These are phyloP conservation scores for Rhizopus delemar DNA, from an alignment of 371 early-diverging fungal genomes.

Conservation along the genomic window DNA sequence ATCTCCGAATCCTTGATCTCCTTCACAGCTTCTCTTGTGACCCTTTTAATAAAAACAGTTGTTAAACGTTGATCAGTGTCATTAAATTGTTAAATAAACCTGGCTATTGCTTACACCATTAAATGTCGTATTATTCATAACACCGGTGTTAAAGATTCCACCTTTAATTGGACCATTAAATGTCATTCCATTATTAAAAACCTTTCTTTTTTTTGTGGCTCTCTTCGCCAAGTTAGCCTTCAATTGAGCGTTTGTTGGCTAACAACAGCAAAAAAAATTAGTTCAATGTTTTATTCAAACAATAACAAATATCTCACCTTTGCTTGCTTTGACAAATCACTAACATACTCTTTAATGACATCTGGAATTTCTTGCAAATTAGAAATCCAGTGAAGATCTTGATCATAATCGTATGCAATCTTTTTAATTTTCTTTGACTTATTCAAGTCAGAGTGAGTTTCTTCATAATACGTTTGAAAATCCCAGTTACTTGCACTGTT, in stretches of 20 bases:
- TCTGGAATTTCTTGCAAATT: slow-evolving; percentile 6
- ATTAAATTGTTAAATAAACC: slow-evolving; percentile 4
- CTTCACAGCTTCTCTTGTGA: slow-evolving; percentile 5
- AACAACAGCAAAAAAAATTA: slow-evolving; percentile 2
- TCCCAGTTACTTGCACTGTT: slow-evolving; percentile 6
- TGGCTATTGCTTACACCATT: slow-evolving; percentile 4
- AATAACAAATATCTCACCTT: slow-evolving; percentile 1
- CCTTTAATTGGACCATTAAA: slow-evolving; percentile 2
- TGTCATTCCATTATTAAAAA: slow-evolving; percentile 4
- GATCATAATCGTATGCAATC: slow-evolving; percentile 7
- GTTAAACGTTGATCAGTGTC: slow-evolving; percentile 2
- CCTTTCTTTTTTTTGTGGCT: slow-evolving; percentile 6
- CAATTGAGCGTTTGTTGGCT: slow-evolving; percentile 6
- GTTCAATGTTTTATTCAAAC: slow-evolving; percentile 4
- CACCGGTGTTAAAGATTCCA: slow-evolving; percentile 1
- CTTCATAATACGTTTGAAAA: slow-evolving; percentile 8
- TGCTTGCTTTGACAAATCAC: slow-evolving; percentile 2
- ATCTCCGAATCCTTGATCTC: slow-evolving; percentile 3
- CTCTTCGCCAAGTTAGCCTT: slow-evolving; percentile 3
- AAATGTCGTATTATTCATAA: slow-evolving; percentile 1
- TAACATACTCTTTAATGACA: neutral
- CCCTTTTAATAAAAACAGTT: slow-evolving; percentile 2
- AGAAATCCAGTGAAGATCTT: slow-evolving; percentile 2
- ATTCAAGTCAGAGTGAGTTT: slow-evolving; percentile 3
- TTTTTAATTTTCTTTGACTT: slow-evolving; percentile 4